Percentiles rank a stretch among this genome's conserved stretches.
Conservation (phyloP, 2,329 filamentous ascomycete species). For the Mycocentrospora acerina region DNA sequence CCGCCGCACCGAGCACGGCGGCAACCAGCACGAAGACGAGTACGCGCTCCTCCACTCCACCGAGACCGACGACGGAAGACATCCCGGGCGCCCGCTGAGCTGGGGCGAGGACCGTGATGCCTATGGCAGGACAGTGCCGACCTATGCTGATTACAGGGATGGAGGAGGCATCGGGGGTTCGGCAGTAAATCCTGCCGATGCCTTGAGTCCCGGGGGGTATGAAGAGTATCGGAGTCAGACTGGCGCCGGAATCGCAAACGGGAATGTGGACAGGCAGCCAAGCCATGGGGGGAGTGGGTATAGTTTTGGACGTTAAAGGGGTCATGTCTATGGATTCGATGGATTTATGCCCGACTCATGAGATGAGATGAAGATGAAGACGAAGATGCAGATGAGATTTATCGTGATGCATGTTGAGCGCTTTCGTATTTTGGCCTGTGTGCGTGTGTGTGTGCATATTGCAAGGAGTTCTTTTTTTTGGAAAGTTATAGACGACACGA, state of each 20-base stretch:
- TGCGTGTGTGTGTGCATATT: too few relatives aligned
- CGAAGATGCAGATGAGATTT: too few relatives aligned
- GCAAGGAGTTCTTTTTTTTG: too few relatives aligned
- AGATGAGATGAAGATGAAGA: too few relatives aligned
- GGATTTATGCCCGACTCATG: too few relatives aligned
- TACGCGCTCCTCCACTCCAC: conserved; percentile 52
- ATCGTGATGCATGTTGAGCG: too few relatives aligned
- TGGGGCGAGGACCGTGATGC: conserved; percentile 39
- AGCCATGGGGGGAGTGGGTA: conserved; percentile 25
- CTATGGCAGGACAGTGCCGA: conserved; percentile 16
- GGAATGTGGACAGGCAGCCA: conserved; percentile 9
- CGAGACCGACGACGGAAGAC: conserved; percentile 42
- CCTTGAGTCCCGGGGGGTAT: conserved; percentile 39
- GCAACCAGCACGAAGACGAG: conserved; percentile 52
- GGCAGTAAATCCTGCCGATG: too few relatives aligned
- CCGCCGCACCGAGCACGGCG: conserved; percentile 41
- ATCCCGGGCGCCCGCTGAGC: conserved; percentile 44
- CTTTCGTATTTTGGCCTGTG: too few relatives aligned
- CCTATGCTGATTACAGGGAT: conserved; percentile 45
- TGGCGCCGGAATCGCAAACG: conserved; percentile 9
- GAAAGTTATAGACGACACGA: too few relatives aligned
- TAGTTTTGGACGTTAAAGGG: conserved; percentile 9
- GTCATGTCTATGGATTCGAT: too few relatives aligned
- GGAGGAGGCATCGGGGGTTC: too few relatives aligned
- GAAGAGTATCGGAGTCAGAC: conserved; percentile 36